These are phyloP conservation scores for Yamadazyma endophytica DNA, from an alignment of 805 yeast species.

Conservation along the genomic window DNA sequence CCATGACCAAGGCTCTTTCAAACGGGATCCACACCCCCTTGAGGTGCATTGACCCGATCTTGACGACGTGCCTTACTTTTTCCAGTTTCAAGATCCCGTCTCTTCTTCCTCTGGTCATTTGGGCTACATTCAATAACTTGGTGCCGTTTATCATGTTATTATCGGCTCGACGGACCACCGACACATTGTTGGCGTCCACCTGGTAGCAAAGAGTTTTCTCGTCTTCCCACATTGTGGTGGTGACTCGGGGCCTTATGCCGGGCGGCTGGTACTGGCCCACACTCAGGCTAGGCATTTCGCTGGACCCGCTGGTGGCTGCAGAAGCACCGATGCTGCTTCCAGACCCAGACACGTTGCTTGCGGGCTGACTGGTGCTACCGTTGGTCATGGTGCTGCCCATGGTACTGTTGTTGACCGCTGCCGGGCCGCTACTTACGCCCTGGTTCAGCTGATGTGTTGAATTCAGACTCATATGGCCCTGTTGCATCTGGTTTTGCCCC, in stretches of 20 bases:
- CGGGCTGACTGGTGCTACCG: too few relatives aligned
- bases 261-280: conserved; percentile 46
- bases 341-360: background rate
- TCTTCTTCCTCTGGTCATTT: conserved; percentile 82
- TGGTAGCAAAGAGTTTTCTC: conserved; percentile 82
- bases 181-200: conserved; percentile 76
- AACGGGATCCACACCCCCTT: conserved; percentile 92
- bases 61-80: conserved; percentile 73
- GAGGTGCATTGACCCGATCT: conserved; percentile 82
- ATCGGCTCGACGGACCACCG: conserved; percentile 81
- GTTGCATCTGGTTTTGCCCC: too few relatives aligned
- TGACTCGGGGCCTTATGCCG: conserved; percentile 57
- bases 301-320: conserved; percentile 2
- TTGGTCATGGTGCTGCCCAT: too few relatives aligned
- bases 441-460: too few relatives aligned
- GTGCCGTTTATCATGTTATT: conserved; percentile 86
- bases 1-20: conserved; percentile 77
- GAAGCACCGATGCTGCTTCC: too few relatives aligned
- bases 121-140: conserved; percentile 75
- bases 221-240: conserved; percentile 90
- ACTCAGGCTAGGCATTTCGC: conserved; percentile 7
- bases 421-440: too few relatives aligned
- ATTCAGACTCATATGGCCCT: too few relatives aligned
- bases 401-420: too few relatives aligned
- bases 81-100: conserved; percentile 81